Evolutionary conservation across 768 basidiomycete species (phyloP), one percentile per base, ranked within the genome.

Genomic region (Trametes cubensis): DNA sequence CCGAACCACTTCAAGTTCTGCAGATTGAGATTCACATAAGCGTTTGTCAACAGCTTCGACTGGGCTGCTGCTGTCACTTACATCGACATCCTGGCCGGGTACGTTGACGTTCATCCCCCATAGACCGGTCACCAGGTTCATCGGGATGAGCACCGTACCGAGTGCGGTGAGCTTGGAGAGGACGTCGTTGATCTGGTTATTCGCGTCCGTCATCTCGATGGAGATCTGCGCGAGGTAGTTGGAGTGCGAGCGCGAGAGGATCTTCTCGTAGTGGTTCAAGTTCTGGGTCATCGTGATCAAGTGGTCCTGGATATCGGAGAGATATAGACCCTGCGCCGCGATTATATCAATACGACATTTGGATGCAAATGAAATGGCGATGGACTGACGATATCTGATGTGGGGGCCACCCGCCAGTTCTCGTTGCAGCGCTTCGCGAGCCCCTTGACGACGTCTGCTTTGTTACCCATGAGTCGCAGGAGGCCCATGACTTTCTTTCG

Each of bases 71-170:
- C n/a, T 17, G 47, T 21, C 40, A 54, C 72, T 53, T 42, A 85
- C 87, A 14, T 59, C 15, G 11, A 83, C 74, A 53, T 84, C 86
- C 71, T 97, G 82, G 0, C 95, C 95, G 0, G 97, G 97, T 1
- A 99, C 97, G 66, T 91, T 90, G 0, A 98, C 95, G 78, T 98
- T 99, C 96, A 98, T 98, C 14, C 96, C 95, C 95, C 94, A 96
- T 15, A 97, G 76, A 81, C 92, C 89, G 26, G 97, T 99, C 53
- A 99, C 86, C 74, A 98, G 76, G 75, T 98, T 98, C 90, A 95
- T 97, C 39, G 92, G 97, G 72, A 99, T 89, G 67, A 98, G 88
- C 6, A 99, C 87, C 6, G 97, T 99, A 83, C 97, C 97, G 48
- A 99, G 83, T 7, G 97, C 96, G 0, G 97, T 98, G 62, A 99